These are phyloP conservation scores for Yamagishiella unicocca DNA, from an alignment of 139 green algal species.

Conservation along the genomic window DNA sequence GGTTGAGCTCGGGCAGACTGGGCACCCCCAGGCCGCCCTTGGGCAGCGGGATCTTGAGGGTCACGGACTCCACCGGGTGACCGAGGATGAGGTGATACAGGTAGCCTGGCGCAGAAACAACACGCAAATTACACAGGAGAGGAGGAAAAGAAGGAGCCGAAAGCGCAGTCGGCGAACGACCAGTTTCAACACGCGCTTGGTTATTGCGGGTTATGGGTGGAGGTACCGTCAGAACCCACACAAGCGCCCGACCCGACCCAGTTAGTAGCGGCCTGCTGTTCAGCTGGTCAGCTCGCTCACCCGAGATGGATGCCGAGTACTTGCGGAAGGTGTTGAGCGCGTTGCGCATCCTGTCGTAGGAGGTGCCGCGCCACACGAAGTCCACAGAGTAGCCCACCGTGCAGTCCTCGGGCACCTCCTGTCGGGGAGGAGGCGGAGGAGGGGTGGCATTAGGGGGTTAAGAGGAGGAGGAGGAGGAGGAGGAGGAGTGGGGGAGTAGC, in stretches of 20 bases:
- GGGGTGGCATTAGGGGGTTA: background rate
- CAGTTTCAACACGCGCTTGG: too few relatives aligned
- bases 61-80: conserved; percentile 60
- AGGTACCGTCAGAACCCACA: too few relatives aligned
- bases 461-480: background rate
- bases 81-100: conserved; percentile 82
- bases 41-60: conserved; percentile 59
- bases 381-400: conserved; percentile 90
- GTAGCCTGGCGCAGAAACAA: conserved; percentile 55
- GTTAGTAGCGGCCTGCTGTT: too few relatives aligned
- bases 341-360: conserved; percentile 93
- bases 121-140: too few relatives aligned
- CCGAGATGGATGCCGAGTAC: conserved; percentile 87
- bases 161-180: too few relatives aligned
- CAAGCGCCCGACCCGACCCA: too few relatives aligned
- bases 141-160: too few relatives aligned
- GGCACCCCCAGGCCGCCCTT: conserved; percentile 80
- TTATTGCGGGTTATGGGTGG: too few relatives aligned
- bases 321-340: conserved; percentile 91
- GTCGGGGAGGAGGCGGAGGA: background rate
- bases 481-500: too few relatives aligned
- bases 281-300: too few relatives aligned
- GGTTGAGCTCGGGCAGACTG: conserved; percentile 95
- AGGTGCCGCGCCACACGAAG: conserved; percentile 94
- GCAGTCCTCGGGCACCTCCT: conserved; percentile 78